phyloP scores from a whole-genome alignment of 371 early-diverging fungal genomes.

The Actinomortierella wolfii region DNA sequence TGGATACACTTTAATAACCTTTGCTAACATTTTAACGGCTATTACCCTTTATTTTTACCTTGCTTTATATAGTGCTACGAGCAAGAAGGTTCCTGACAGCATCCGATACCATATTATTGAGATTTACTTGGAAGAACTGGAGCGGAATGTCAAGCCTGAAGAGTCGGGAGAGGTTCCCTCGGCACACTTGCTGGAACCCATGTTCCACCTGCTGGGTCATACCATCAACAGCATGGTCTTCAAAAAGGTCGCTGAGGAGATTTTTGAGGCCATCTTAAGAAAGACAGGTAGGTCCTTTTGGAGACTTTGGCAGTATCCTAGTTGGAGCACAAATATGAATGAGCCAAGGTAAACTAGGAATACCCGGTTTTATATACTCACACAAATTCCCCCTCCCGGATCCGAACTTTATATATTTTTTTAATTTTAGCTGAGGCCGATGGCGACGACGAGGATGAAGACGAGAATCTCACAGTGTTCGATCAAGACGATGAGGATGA shows the following conservation, averaged over 20 bases:
- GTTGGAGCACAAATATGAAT: neutral
- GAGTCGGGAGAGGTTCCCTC: constrained; percentile 59
- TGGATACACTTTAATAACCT: too few relatives aligned
- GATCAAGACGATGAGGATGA: constrained; percentile 30
- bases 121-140: constrained; percentile 82
- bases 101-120: constrained; percentile 83
- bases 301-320: too few relatives aligned
- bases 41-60: neutral
- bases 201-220: constrained; percentile 61
- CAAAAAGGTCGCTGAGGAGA: constrained; percentile 52
- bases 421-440: constrained; percentile 30
- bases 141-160: constrained; percentile 58
- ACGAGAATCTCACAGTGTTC: constrained; percentile 6
- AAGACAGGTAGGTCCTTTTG: constrained; percentile 20
- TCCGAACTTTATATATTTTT: too few relatives aligned
- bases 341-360: neutral
- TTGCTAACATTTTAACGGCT: neutral
- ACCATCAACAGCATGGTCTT: constrained; percentile 58
- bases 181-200: constrained; percentile 67
- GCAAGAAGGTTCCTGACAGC: constrained; percentile 71
- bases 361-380: constrained; percentile 24
- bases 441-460: constrained; percentile 40
- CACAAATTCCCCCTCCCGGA: constrained; percentile 17
- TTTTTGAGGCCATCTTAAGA: constrained; percentile 46
- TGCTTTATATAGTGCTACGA: constrained; percentile 55